Percentiles rank a stretch among this genome's conserved stretches.
Evolutionary conservation across 352 stramenopile genomes (phyloP).

Genomic region (Albugo laibachii): DNA sequence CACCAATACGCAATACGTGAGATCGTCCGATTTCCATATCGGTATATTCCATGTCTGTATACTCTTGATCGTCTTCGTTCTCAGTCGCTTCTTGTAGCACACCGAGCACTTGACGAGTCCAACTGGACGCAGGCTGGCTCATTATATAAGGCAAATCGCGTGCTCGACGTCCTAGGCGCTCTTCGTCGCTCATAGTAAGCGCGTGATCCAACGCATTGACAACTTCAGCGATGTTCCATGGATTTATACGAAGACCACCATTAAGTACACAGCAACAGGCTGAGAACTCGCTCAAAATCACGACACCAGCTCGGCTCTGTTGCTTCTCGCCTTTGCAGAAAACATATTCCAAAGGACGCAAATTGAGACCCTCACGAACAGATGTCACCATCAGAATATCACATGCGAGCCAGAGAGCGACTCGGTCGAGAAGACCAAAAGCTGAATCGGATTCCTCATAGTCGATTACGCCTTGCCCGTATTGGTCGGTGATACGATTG

Average conservation of each 20-base stretch:
- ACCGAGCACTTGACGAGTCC: constrained; percentile 90
- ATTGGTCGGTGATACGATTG: constrained; percentile 41
- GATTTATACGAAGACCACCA: constrained; percentile 91
- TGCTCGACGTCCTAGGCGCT: constrained; percentile 77
- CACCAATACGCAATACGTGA: constrained; percentile 40
- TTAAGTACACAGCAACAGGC: constrained; percentile 92
- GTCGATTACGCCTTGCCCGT: constrained; percentile 61
- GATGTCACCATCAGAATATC: constrained; percentile 93
- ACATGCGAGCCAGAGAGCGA: constrained; percentile 87
- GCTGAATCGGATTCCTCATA: constrained; percentile 71
- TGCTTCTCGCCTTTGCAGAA: constrained; percentile 51
- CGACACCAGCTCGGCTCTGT: constrained; percentile 73
- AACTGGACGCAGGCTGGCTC: constrained; percentile 80
- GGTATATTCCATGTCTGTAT: constrained; percentile 79
- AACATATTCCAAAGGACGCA: constrained; percentile 92
- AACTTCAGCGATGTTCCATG: constrained; percentile 90
- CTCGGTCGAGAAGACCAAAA: constrained; percentile 76
- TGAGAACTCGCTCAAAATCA: constrained; percentile 94
- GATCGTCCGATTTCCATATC: constrained; percentile 60
- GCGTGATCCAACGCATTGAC: constrained; percentile 85
- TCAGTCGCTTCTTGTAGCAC: constrained; percentile 66
- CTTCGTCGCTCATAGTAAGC: constrained; percentile 81
- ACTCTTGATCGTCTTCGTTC: constrained; percentile 50
- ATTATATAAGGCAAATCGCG: constrained; percentile 95
- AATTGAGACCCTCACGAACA: constrained; percentile 94